Conservation (phyloP, 192 early-diverging fungal genomes). For the Pecoramyces ruminantium region DNA sequence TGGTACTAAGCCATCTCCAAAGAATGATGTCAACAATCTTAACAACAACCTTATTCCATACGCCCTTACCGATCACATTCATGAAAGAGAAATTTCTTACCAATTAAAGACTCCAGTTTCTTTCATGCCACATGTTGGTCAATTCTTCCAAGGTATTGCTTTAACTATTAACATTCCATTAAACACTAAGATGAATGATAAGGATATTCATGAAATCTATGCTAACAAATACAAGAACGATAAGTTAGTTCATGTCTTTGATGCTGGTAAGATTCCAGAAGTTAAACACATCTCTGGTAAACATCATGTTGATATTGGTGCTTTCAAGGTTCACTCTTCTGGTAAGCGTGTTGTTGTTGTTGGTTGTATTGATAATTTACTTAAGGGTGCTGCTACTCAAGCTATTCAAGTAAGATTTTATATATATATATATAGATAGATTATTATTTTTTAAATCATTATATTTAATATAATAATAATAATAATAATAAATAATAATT, state of each 20-base stretch:
- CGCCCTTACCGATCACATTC: constrained; percentile 82
- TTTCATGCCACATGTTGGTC: constrained; percentile 25
- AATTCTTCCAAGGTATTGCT: constrained; percentile 85
- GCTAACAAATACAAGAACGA: constrained; percentile 56
- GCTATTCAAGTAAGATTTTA: constrained; percentile 53
- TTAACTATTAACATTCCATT: constrained; percentile 82
- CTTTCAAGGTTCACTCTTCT: constrained; percentile 68
- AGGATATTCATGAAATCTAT: constrained; percentile 54
- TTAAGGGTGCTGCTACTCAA: constrained; percentile 99
- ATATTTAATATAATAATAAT: no score
- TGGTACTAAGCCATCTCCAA: constrained; percentile 88
- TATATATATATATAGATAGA: not conserved
- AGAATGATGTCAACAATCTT: constrained; percentile 80
- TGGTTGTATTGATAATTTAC: constrained; percentile 87
- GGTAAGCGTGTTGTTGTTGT: constrained; percentile 72
- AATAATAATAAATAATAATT: no score
- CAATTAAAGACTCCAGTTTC: constrained; percentile 28
- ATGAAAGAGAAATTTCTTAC: constrained; percentile 79
- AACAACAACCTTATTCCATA: constrained; percentile 86
- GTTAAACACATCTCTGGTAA: constrained; percentile 78
- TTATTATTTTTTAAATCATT: no score
- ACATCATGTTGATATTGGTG: constrained; percentile 81
- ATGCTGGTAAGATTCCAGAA: constrained; percentile 50
- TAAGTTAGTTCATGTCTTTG: constrained; percentile 61
- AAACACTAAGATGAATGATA: constrained; percentile 44